Conservation (phyloP, 169 alveolate species). For the Plasmodium gaboni region DNA sequence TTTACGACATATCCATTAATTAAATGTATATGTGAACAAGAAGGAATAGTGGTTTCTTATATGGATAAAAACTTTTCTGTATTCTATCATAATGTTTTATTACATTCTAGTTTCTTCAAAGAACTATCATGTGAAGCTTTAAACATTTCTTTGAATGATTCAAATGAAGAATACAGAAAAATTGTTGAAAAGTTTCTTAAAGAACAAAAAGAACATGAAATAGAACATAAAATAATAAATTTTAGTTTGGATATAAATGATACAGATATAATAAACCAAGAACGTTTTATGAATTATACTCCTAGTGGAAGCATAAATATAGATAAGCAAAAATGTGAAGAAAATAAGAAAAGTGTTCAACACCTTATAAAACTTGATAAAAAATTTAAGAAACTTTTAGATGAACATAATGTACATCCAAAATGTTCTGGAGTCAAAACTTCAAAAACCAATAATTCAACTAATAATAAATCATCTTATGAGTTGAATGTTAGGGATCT, state of each 20-base stretch:
- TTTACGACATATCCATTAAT: slow-evolving; percentile 32
- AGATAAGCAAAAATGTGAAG: not conserved
- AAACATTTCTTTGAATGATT: slow-evolving; percentile 41
- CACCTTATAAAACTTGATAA: not conserved
- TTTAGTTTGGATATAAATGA: slow-evolving; percentile 24
- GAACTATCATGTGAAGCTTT: slow-evolving; percentile 43
- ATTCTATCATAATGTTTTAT: slow-evolving; percentile 32
- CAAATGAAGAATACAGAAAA: slow-evolving; percentile 18
- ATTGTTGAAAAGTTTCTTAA: slow-evolving; percentile 4
- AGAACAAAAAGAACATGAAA: not conserved
- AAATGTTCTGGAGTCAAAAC: not conserved
- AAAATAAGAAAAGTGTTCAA: not conserved
- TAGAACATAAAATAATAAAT: slow-evolving; percentile 23
- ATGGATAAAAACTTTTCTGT: slow-evolving; percentile 38
- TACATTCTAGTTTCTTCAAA: slow-evolving; percentile 26
- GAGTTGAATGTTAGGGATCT: slow-evolving; percentile 48
- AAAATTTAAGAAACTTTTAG: not conserved
- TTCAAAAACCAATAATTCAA: slow-evolving; percentile 1
- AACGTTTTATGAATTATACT: slow-evolving; percentile 10
- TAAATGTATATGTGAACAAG: slow-evolving; percentile 35
- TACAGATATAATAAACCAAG: slow-evolving; percentile 8
- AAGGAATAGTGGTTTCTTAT: slow-evolving; percentile 25
- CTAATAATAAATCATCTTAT: slow-evolving; percentile 20
- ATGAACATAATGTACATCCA: not conserved
- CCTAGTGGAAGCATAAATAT: not conserved